Base-by-base conservation (phyloP, 495 filamentous ascomycete species). In the Diplogelasinospora grovesii region DNA sequence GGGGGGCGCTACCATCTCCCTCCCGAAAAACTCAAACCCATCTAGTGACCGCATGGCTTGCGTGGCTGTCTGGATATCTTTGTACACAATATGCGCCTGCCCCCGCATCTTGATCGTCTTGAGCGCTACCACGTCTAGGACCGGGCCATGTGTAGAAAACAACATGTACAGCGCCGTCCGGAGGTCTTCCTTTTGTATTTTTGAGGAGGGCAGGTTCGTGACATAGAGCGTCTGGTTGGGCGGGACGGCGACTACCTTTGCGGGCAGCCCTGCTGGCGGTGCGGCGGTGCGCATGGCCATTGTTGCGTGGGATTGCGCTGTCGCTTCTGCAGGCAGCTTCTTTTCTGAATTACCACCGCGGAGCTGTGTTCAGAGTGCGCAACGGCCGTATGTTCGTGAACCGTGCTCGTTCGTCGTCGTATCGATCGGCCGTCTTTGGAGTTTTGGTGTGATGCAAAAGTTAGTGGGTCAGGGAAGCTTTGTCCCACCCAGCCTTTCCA, bases 91-190 rank as follows among this genome's bases (percentile, higher is more conserved):
- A 56, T 96, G 89, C 36, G 92, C 93, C 60, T 97, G 92, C 2
- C 92, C 92, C 24, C 93, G 84, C 83, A 95, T 89, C 64, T 88
- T 89, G 52, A 68, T 69, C 0, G 85, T 92, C 63, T 86, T 89
- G 53, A 95, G 70, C 22, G 86, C 83, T 22, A 94, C 84, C n/a
- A 99, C 81, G 56, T 97, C 92, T 34, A 99, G 76, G 10, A 99
- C 85, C 7, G 86, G 79, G 15, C 93, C 93, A 59, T 96, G 90
- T 21, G 88, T 95, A 8, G 85, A 83, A 55, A 97, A 99, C 11
- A 97, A 78, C 50, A 84, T 86, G 65, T 97, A 97, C 6, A 99
- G 78, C 9, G 81, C 79, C 7, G 83, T 80, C 29, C 85, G 77
- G 9, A 97, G 69, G 55, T 95, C 87, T 18, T 73, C 65, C 62